Base-by-base conservation (phyloP, 139 green algal species). In the Chlamydomonas applanata region DNA sequence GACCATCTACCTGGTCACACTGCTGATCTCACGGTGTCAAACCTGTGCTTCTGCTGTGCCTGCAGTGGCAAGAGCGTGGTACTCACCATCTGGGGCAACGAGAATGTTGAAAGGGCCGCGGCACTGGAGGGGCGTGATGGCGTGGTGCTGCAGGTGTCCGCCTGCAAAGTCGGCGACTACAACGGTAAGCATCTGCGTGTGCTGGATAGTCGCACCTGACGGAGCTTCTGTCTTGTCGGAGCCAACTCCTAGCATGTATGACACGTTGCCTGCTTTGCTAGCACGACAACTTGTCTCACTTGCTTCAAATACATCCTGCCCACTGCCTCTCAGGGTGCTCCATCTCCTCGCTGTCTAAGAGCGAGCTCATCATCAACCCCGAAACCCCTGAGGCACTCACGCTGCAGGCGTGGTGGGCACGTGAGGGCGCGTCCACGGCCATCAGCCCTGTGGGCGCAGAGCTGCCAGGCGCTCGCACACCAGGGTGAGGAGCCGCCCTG, bases 11-110 rank as follows among this genome's bases (percentile, higher is more conserved):
- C 27, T 24, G 54, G 5, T 9, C 54, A 7, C 54, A 62, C 60
- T 36, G 22, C 17, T 68, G 25, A 36, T 7, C 25, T 20, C 29
- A 27, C 25, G 27, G 25, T 9, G 3, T 11, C 61, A 27, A 29
- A 5, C 61, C 1, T 0, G 25, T 73, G 25, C 13, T 75, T 1
- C 1, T 63, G 5, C n/a, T 24, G 4, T 9, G 7, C 36, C 17
- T 73, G 61, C 79, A 94, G 83, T 59, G 44, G 76, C 25, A 92
- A 90, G 78, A 91, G 84, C 1, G 88, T 97, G 36, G 65, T 74
- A 14, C 61, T 95, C 32, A 96, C 92, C 1, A 76, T 96, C 71
- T 97, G 92, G 92, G 83, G 79, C 45, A 60, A 85, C 33, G 71
- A 79, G 0, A 85, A 87, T 0, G 82, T 83, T 27, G 59, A 54